phyloP scores from a whole-genome alignment of 176 grass and related monocot genomes.

The Oryza glaberrima region DNA sequence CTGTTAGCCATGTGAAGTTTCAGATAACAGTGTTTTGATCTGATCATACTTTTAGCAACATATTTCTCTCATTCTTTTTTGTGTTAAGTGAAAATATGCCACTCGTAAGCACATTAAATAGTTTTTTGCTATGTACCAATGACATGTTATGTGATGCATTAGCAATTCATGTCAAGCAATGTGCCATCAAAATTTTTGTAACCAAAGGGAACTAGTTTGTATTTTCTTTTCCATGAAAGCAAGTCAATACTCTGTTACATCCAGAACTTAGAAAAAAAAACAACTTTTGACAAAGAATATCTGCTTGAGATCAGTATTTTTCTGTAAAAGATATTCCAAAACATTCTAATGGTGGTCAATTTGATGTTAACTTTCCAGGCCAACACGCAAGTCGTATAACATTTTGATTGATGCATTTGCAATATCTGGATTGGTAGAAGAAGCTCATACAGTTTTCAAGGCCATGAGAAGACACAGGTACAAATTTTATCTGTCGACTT shows the following conservation, averaged over 20 bases:
- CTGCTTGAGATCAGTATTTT: conserved; percentile 20
- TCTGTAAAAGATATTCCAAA: conserved; percentile 16
- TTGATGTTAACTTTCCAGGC: conserved; percentile 53
- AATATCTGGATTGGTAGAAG: conserved; percentile 88
- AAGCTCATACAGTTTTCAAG: conserved; percentile 92
- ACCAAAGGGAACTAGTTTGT: not conserved
- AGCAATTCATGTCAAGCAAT: not conserved
- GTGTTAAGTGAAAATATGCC: conserved; percentile 7
- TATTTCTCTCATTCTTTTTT: not conserved
- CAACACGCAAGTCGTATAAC: conserved; percentile 92
- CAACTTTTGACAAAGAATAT: conserved; percentile 14
- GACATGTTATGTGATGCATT: not conserved
- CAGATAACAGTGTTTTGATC: not conserved
- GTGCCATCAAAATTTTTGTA: not conserved
- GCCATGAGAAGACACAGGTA: conserved; percentile 91
- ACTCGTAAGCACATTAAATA: conserved; percentile 19
- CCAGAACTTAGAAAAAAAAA: conserved; percentile 6
- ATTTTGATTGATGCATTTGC: conserved; percentile 96
- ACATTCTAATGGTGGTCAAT: conserved; percentile 21
- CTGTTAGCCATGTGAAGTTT: not conserved
- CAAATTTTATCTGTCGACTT: not conserved
- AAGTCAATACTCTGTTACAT: conserved; percentile 6
- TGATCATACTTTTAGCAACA: not conserved
- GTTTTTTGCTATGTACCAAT: conserved; percentile 4
- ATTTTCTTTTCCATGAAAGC: not conserved